Percentiles rank a stretch among this genome's conserved stretches.
phyloP scores from a whole-genome alignment of 495 filamentous ascomycete genomes.

The Neurospora sp. region DNA sequence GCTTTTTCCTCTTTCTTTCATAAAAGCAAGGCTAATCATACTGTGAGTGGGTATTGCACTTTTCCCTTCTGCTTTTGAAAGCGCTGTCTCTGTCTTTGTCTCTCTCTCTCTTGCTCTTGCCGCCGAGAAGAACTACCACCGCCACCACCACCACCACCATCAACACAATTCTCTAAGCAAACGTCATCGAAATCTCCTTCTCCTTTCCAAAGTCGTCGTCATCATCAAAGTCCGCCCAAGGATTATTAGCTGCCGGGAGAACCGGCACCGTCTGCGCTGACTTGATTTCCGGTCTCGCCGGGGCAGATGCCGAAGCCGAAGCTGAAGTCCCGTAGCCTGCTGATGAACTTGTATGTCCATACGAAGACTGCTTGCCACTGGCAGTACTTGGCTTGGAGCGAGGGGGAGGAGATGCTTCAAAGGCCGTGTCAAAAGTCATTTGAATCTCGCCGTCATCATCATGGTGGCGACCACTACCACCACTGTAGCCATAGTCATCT shows the following conservation, averaged over 20 bases:
- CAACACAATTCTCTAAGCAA: slow-evolving; percentile 40
- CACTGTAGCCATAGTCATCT: neutral
- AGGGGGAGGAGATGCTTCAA: slow-evolving; percentile 17
- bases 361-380: neutral
- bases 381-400: neutral
- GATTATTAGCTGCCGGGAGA: slow-evolving; percentile 50
- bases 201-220: slow-evolving; percentile 61
- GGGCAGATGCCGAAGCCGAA: slow-evolving; percentile 13
- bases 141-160: neutral
- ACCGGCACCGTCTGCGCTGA: slow-evolving; percentile 32
- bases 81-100: neutral
- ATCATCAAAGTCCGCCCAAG: slow-evolving; percentile 75
- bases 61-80: neutral
- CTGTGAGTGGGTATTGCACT: neutral
- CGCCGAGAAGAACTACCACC: too few species aligned
- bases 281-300: slow-evolving; percentile 31
- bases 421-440: slow-evolving; percentile 67
- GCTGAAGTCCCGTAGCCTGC: neutral
- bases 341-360: neutral
- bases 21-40: neutral
- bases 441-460: slow-evolving; percentile 36
- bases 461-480: slow-evolving; percentile 6
- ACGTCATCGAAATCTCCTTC: slow-evolving; percentile 67
- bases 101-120: neutral
- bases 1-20: neutral